Base-by-base conservation (phyloP, 768 basidiomycete genomes). In the Candolleomyces aberdarensis region DNA sequence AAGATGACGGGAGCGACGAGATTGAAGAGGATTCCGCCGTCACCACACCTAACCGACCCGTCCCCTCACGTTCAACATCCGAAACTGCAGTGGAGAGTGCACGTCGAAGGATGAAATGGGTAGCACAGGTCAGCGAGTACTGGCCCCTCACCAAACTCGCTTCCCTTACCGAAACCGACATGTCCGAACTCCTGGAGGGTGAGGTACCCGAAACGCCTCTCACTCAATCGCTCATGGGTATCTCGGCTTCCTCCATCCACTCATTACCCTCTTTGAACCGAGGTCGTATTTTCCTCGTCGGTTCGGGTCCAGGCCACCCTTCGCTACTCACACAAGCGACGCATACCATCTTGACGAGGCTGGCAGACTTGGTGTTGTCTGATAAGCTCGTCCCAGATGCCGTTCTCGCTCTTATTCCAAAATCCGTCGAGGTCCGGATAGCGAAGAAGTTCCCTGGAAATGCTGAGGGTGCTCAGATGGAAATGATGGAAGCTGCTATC, bases 381-480 rank as follows among this genome's bases (percentile, higher is more conserved):
- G 97, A 99, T 76, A 99, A 99, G 68, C 89, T 99, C 31, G 96
- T 98, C 2, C 96, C 96, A 0, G 82, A 88, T 14, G 86, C 88
- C 8, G 90, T 99, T 9, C 85, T 99, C 19, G 86, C 83, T 0
- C 79, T 98, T 29, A 92, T 98, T 56, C 96, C 96, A 0, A 71
- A 79, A 6, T 74, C 77, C 29, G 83, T 88, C 0, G 82, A 88
- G 59, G 81, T 98, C 8, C 87, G 88, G 52, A 97, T 98, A 66
- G 97, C 97, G 17, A 89, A 89, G 65, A 99, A 99, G 69, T 98
- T 96, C 76, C 97, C 97, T 0, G 97, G 97, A 0, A 98, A 98
- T 70, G 93, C 94, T 2, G 96, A 99, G 53, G 89, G 89, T 14
- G 94, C 96, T 1, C 97, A 99, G 72, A 83, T 80, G 41, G 97